These are phyloP conservation scores for Pontederia paniculata DNA, from an alignment of 176 grass and related monocot species.

Conservation along the genomic window DNA sequence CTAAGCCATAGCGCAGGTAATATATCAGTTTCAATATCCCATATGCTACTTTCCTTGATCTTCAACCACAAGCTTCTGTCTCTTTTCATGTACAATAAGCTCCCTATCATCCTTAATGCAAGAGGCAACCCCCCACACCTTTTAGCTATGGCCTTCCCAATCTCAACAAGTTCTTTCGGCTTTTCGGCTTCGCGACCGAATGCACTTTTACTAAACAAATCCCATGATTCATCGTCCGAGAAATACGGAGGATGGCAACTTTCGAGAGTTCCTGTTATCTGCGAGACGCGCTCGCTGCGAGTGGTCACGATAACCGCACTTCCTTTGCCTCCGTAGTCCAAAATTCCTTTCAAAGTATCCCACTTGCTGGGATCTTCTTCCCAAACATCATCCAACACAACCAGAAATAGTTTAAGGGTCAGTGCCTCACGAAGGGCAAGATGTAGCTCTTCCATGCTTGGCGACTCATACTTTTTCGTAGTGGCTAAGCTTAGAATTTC, in stretches of 20 bases:
- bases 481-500: slow-evolving; percentile 14
- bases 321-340: slow-evolving; percentile 10
- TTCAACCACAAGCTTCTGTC: neutral
- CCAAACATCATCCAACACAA: slow-evolving; percentile 36
- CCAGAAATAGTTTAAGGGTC: neutral
- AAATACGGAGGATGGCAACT: neutral
- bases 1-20: slow-evolving; percentile 9
- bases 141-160: slow-evolving; percentile 6
- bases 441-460: neutral
- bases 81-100: slow-evolving; percentile 4
- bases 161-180: neutral
- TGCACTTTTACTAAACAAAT: slow-evolving; percentile 9
- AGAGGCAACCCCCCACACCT: slow-evolving; percentile 28
- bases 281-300: neutral
- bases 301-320: slow-evolving; percentile 30
- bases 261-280: neutral
- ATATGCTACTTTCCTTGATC: slow-evolving; percentile 10
- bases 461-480: neutral
- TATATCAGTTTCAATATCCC: neutral
- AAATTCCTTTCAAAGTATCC: slow-evolving; percentile 1
- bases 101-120: slow-evolving; percentile 1
- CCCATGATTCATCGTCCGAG: slow-evolving; percentile 1
- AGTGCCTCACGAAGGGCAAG: neutral
- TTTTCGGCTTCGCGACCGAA: neutral
- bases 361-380: slow-evolving; percentile 7